Evolutionary conservation across 2,329 filamentous ascomycete genomes (phyloP), one percentile per base, ranked within the genome.

Genomic region (Diatrype stigma): DNA sequence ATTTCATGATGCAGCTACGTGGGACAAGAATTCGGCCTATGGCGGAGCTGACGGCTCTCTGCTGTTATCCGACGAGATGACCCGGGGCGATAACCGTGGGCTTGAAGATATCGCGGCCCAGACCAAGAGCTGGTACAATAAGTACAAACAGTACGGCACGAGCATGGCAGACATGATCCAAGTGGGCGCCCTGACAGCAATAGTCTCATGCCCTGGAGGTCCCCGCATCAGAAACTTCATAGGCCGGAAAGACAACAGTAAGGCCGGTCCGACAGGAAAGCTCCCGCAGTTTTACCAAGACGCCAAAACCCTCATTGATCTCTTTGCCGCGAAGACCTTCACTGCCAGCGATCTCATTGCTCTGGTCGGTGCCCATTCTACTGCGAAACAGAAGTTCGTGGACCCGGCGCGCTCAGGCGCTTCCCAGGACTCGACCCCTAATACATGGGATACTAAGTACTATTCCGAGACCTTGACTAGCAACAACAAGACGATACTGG

Each of bases 151-250:
- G 5, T 63, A 68, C 51, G 63, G 61, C 16, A 69, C 80, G n/a
- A 67, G 70, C 11, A 75, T 77, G 55, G 79, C 79, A 17, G 79
- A 83, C 61, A 65, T 82, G 19, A 75, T 80, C 38, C 76, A 80
- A 60, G 73, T 79, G 46, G 76, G 72, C 2, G 72, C 68, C 63
- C 69, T 67, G 45, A 67, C 76, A 38, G 78, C 74, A 3, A 75
- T 76, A 3, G 71, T 76, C 2, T 69, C 71, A 2, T 82, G 79
- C 49, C 78, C 78, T 0, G 72, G 74, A 14, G 78, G 79, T 0
- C 79, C 78, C 3, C 70, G 71, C 11, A 73, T 81, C 35, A 63
- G 70, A 16, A 72, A 73, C n/a, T 76, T 75, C 52, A 71, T 77
- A 7, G 78, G 79, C 28, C 71, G 79, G 47, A 67, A 61, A 21